Evolutionary conservation across 169 alveolate species (phyloP).

Genomic region (Plasmodium yoelii): DNA sequence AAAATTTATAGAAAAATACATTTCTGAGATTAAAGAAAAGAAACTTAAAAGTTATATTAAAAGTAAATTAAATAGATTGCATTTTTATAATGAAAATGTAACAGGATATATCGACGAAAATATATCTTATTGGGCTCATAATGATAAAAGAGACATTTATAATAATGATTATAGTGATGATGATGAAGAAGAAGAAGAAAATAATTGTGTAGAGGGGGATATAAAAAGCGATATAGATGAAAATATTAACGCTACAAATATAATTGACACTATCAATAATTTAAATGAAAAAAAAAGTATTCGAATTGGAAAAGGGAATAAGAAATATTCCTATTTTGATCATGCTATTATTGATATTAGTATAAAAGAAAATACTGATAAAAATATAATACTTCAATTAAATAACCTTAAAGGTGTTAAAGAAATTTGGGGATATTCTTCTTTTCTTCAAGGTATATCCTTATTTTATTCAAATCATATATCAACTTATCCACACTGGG

Average conservation of each 20-base stretch:
- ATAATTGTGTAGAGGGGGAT: not conserved
- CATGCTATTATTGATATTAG: conserved; percentile 63
- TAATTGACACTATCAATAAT: not conserved
- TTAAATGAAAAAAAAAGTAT: not conserved
- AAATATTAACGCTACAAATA: too few relatives aligned
- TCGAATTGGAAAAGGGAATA: not conserved
- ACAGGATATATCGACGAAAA: conserved; percentile 64
- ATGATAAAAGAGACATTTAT: conserved; percentile 26
- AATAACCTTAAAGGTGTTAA: conserved; percentile 7
- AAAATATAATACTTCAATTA: conserved; percentile 17
- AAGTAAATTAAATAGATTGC: conserved; percentile 45
- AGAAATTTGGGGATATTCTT: conserved; percentile 73
- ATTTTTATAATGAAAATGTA: conserved; percentile 18
- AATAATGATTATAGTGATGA: conserved; percentile 17
- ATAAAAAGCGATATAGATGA: not conserved
- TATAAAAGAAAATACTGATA: conserved; percentile 7
- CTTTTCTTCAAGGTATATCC: conserved; percentile 66
- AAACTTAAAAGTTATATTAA: conserved; percentile 26
- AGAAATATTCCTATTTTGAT: conserved; percentile 49
- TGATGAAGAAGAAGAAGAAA: conserved; percentile 9
- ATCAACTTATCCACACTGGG: conserved; percentile 67
- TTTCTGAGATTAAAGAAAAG: conserved; percentile 22
- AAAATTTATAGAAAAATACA: not conserved
- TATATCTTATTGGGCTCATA: conserved; percentile 63
- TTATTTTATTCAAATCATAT: conserved; percentile 24